Conservation (phyloP, 768 basidiomycete species). For the Udeniomyces megalosporus region DNA sequence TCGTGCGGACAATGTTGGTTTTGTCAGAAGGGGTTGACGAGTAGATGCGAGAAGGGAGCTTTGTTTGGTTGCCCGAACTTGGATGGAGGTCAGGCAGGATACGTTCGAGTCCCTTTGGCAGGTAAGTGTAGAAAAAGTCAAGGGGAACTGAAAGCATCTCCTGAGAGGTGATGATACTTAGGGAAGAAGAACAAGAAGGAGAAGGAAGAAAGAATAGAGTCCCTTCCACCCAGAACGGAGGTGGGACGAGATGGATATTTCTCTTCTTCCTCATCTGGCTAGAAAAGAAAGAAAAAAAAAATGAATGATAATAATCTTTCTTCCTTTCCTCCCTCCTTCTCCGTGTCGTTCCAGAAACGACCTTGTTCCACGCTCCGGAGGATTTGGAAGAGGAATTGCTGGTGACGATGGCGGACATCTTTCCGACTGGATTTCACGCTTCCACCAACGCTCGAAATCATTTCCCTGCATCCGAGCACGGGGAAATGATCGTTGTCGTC, state of each 20-base stretch:
- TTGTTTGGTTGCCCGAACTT: constrained; percentile 39
- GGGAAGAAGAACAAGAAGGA: too few species aligned
- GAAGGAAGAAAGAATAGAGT: too few species aligned
- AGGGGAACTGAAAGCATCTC: too few species aligned
- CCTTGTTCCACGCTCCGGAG: constrained; percentile 21
- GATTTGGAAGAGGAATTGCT: constrained; percentile 4
- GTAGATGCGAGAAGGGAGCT: neutral
- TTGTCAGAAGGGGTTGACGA: constrained; percentile 29
- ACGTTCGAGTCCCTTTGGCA: constrained; percentile 58
- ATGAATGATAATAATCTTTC: neutral
- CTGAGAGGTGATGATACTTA: too few species aligned
- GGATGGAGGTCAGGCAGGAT: constrained; percentile 53
- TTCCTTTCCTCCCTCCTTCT: neutral
- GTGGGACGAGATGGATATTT: neutral
- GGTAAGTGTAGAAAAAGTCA: constrained; percentile 2
- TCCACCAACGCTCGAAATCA: neutral
- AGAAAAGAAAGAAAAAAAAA: neutral
- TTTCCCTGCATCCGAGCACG: neutral
- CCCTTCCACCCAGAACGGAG: neutral
- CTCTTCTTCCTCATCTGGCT: neutral
- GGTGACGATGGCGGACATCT: constrained; percentile 25
- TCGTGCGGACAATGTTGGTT: constrained; percentile 76
- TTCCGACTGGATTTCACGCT: constrained; percentile 24
- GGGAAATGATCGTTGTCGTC: too few species aligned
- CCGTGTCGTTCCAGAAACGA: neutral